Evolutionary conservation across 768 basidiomycete genomes (phyloP), one percentile per base, ranked within the genome.

Genomic region (Mycena belliarum): DNA sequence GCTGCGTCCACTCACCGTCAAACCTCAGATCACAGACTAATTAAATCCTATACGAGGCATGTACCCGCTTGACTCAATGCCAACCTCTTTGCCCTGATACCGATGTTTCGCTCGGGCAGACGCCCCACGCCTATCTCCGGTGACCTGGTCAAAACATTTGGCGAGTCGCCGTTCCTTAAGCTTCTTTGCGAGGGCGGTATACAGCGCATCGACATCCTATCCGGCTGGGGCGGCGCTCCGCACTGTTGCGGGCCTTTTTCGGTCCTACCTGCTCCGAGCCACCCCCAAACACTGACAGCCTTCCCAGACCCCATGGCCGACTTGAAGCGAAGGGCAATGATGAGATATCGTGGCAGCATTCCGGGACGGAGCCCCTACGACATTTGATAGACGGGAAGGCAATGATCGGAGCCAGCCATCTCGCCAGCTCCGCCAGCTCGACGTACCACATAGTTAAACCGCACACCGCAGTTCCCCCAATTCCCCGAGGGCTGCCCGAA

Each of bases 401-500:
- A 7, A 63, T 55, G 35, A 63, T 58, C 32, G 56, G 57, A 6
- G 45, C 42, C 43, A 63, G 62, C 29, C 62, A 63, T 35, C 58
- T 57, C 2, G 57, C 62, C 18, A 57, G 55, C 24, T 59, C 62
- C 28, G 45, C 54, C 3, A 42, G 48, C 49, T 47, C 53, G 43
- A 46, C 59, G 26, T 59, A 59, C 12, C 42, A 47, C 40, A 41
- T 55, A 1, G n/a, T n/a, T n/a, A n/a, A n/a, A n/a, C n/a, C n/a
- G n/a, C n/a, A n/a, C n/a, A n/a, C n/a, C n/a, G n/a, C n/a, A n/a
- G n/a, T n/a, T n/a, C n/a, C 44, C 62, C 1, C 62, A 59, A 23
- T 59, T 65, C 42, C 67, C 69, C 25, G 73, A 75, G 58, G 73
- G 72, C 21, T 69, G 72, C 18, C 46, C 66, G 32, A 71, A 68